These are phyloP conservation scores for Rhodotorula paludigena DNA, from an alignment of 768 basidiomycete species.

Conservation along the genomic window DNA sequence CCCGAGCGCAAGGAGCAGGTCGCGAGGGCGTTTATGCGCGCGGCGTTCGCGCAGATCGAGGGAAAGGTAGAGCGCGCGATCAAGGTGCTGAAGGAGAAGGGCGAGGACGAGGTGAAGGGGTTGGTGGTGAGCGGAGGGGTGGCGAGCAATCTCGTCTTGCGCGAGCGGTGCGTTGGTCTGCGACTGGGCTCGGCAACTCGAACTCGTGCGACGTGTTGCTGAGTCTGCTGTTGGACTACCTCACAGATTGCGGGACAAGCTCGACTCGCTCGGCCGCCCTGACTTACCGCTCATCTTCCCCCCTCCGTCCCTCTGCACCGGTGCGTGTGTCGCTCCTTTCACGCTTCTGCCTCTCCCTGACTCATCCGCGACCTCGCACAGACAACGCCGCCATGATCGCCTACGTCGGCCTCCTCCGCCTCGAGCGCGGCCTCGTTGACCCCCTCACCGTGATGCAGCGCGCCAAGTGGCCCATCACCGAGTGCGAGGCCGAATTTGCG, in stretches of 20 bases:
- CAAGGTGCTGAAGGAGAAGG: slow-evolving; percentile 48
- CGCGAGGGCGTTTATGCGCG: slow-evolving; percentile 67
- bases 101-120: slow-evolving; percentile 47
- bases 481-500: slow-evolving; percentile 44
- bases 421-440: slow-evolving; percentile 57
- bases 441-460: slow-evolving; percentile 50
- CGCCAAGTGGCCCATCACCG: slow-evolving; percentile 76
- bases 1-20: slow-evolving; percentile 48
- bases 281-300: slow-evolving; percentile 72
- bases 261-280: slow-evolving; percentile 38
- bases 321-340: slow-evolving; percentile 51
- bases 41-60: slow-evolving; percentile 67
- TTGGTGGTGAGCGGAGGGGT: slow-evolving; percentile 89
- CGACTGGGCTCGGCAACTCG: too few species aligned
- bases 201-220: slow-evolving; percentile 37
- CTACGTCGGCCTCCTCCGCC: slow-evolving; percentile 81
- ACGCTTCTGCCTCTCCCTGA: not conserved
- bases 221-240: too few species aligned
- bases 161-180: slow-evolving; percentile 56
- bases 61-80: slow-evolving; percentile 64
- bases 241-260: slow-evolving; percentile 40
- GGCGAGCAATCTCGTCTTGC: slow-evolving; percentile 72
- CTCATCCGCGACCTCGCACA: slow-evolving; percentile 45
- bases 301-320: slow-evolving; percentile 75
- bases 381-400: slow-evolving; percentile 98